Conservation (phyloP, 129 eudicot species). For the carrot (Daucus carota) region DNA sequence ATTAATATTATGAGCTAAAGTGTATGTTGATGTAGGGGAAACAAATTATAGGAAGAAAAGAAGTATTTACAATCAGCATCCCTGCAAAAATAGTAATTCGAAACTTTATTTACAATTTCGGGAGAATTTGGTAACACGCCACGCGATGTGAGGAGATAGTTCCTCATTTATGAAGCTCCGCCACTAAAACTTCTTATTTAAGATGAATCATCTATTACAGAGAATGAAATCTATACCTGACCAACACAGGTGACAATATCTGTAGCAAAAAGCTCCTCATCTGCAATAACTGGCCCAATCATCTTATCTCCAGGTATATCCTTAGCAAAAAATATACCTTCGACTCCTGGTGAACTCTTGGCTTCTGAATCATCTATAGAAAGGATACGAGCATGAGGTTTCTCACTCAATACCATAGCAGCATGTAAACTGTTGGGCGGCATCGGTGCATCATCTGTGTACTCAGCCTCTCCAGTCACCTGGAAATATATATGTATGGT, state of each 20-base stretch:
- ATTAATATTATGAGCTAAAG: neutral
- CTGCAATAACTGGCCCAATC: constrained; percentile 60
- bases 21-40: neutral
- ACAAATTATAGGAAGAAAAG: neutral
- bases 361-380: constrained; percentile 78
- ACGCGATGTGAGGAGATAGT: neutral
- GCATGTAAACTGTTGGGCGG: constrained; percentile 86
- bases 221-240: constrained; percentile 45
- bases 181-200: neutral
- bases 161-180: neutral
- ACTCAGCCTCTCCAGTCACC: constrained; percentile 98
- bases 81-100: neutral
- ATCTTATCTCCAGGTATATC: constrained; percentile 67
- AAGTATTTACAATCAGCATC: neutral
- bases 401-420: constrained; percentile 67
- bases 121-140: neutral
- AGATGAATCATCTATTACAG: neutral
- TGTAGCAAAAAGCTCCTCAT: constrained; percentile 90
- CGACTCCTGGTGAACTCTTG: constrained; percentile 72
- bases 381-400: constrained; percentile 90
- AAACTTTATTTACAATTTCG: neutral
- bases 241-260: constrained; percentile 93
- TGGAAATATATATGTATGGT: constrained; percentile 12
- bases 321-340: constrained; percentile 74
- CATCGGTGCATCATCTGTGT: constrained; percentile 86